Evolutionary conservation across 2,329 filamentous ascomycete genomes (phyloP).

Genomic region (Neonectria coccinea): DNA sequence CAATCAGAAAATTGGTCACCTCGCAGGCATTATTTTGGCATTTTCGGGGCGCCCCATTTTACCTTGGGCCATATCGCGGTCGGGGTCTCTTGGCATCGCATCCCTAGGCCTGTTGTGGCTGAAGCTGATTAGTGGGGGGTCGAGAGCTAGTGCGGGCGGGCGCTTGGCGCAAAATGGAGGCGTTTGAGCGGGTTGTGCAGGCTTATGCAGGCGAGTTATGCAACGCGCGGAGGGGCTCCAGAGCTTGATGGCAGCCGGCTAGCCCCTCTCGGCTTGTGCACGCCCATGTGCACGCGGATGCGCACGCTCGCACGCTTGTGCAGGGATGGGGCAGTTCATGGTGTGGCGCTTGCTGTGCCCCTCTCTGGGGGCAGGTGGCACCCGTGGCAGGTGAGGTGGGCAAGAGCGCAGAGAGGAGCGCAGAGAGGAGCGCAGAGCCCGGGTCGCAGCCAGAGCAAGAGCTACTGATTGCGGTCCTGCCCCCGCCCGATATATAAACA

Average conservation of each 20-base stretch:
- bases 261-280: constrained; percentile 34
- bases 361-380: constrained; percentile 41
- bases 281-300: constrained; percentile 37
- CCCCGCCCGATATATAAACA: constrained; percentile 73
- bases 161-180: not conserved
- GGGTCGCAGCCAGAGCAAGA: constrained; percentile 36
- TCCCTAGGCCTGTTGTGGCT: constrained; percentile 43
- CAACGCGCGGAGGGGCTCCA: constrained; percentile 13
- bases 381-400: constrained; percentile 41
- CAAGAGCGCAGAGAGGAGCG: constrained; percentile 31
- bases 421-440: constrained; percentile 28
- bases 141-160: constrained; percentile 11
- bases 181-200: constrained; percentile 21
- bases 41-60: constrained; percentile 51
- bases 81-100: constrained; percentile 40
- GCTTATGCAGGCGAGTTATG: constrained; percentile 30
- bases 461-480: constrained; percentile 68
- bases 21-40: constrained; percentile 51
- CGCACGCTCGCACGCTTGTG: constrained; percentile 29
- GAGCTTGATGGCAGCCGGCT: constrained; percentile 11
- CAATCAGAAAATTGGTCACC: constrained; percentile 56
- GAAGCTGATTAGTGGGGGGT: constrained; percentile 38
- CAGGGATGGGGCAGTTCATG: constrained; percentile 33
- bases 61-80: constrained; percentile 43
- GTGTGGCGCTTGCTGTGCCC: constrained; percentile 45